These are phyloP conservation scores for Astrothelium subdiscretum DNA, from an alignment of 495 filamentous ascomycete species.

Conservation along the genomic window DNA sequence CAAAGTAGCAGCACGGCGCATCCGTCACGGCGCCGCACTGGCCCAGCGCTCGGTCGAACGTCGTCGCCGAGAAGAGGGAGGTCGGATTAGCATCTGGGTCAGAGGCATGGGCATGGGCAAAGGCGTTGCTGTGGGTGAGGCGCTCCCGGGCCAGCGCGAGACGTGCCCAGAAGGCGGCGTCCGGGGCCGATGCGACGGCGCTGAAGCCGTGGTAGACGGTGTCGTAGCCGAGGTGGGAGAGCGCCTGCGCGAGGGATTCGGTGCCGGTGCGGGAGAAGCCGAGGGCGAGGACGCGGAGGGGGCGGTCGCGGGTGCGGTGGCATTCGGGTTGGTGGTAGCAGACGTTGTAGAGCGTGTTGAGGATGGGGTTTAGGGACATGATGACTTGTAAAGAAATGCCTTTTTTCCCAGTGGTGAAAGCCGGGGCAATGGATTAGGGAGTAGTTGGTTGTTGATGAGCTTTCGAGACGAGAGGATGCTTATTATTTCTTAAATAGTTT, in stretches of 20 bases:
- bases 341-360: conserved; percentile 2
- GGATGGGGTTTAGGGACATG: background rate
- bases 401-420: too few relatives aligned
- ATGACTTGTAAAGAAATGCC: too few relatives aligned
- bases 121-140: conserved; percentile 1
- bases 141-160: conserved; percentile 11
- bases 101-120: background rate
- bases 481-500: too few relatives aligned
- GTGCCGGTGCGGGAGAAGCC: conserved; percentile 25
- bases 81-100: too few relatives aligned
- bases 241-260: conserved; percentile 20
- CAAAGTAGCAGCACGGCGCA: conserved; percentile 3
- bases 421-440: too few relatives aligned
- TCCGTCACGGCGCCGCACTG: conserved; percentile 9
- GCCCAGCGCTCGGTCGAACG: conserved; percentile 8
- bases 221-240: conserved; percentile 22
- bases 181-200: background rate
- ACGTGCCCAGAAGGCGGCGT: conserved; percentile 7
- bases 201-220: conserved; percentile 25
- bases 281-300: conserved; percentile 21
- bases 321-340: conserved; percentile 1
- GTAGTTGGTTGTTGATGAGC: too few relatives aligned
- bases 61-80: background rate
- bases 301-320: conserved; percentile 12
- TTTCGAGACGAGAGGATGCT: too few relatives aligned